These are phyloP conservation scores for Carex sylvatica DNA, from an alignment of 202 grass and related monocot species.

Conservation along the genomic window DNA sequence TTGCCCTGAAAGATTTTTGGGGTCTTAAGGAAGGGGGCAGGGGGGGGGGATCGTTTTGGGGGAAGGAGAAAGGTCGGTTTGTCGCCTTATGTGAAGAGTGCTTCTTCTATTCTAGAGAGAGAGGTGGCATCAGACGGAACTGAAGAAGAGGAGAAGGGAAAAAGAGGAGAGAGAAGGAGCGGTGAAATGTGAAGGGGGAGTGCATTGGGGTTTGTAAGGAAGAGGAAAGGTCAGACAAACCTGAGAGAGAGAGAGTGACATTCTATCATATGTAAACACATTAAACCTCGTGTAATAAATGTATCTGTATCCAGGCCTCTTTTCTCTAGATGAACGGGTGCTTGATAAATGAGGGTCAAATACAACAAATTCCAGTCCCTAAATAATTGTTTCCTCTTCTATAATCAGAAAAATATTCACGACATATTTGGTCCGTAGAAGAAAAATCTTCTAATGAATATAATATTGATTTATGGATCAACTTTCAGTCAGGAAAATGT, in stretches of 20 bases:
- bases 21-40: not conserved
- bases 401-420: not conserved
- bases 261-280: conserved; percentile 23
- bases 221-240: conserved; percentile 26
- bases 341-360: not conserved
- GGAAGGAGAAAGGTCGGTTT: conserved; percentile 25
- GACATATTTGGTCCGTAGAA: not conserved
- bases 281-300: conserved; percentile 21
- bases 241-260: not conserved
- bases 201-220: conserved; percentile 30
- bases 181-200: conserved; percentile 8
- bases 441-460: not conserved
- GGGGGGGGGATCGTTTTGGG: not conserved
- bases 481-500: not conserved
- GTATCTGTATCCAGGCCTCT: not conserved
- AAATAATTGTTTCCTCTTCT: not conserved
- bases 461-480: not conserved
- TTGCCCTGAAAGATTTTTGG: not conserved
- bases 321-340: conserved; percentile 9
- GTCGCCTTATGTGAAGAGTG: not conserved
- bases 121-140: conserved; percentile 13
- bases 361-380: not conserved
- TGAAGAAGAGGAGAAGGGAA: not conserved
- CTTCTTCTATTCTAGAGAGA: conserved; percentile 6
- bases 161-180: not conserved